Conservation (phyloP, 768 basidiomycete species). For the Russula dissimulans region DNA sequence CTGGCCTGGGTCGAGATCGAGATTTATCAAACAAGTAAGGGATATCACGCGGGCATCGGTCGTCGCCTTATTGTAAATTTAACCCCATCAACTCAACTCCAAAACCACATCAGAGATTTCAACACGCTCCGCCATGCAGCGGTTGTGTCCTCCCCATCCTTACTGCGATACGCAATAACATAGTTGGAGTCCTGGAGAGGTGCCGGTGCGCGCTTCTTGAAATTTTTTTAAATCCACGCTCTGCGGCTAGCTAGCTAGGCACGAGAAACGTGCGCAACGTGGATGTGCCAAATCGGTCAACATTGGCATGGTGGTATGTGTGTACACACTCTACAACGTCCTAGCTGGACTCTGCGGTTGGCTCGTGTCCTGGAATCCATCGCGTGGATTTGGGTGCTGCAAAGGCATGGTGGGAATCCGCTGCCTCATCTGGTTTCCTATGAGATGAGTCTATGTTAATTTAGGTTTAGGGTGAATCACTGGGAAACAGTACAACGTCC, state of each 20-base stretch:
- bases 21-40: neutral
- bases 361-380: neutral
- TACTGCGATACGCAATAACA: too few relatives aligned
- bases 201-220: neutral
- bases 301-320: too few relatives aligned
- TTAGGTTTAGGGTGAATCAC: neutral
- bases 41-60: neutral
- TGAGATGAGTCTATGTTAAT: neutral
- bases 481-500: neutral
- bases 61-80: neutral
- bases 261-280: neutral
- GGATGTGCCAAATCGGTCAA: too few relatives aligned
- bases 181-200: too few relatives aligned
- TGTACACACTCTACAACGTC: neutral
- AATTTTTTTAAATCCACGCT: neutral
- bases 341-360: neutral
- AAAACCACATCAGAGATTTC: neutral
- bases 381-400: neutral
- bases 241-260: too few relatives aligned
- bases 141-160: too few relatives aligned
- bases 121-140: neutral
- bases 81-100: neutral
- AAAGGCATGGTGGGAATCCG: neutral
- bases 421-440: neutral
- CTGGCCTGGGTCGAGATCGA: neutral